Base-by-base conservation (phyloP, 306 rosid species). In the Corylus avellana region DNA sequence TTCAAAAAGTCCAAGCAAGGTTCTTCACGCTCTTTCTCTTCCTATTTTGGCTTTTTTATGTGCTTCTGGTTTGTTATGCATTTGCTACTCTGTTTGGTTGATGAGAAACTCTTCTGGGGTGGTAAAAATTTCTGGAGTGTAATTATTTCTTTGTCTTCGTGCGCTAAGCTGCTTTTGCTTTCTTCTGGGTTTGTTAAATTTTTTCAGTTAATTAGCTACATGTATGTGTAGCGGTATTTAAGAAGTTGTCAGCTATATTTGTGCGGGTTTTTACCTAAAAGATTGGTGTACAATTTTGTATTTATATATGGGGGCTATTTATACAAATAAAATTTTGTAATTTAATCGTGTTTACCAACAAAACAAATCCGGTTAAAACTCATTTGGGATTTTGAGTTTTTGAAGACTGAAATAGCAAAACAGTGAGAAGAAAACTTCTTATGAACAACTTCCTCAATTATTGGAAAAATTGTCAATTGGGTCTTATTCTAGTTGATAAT, bases 1-100 rank as follows among this genome's bases (percentile, higher is more conserved):
- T 11, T 88, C 79, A 91, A 91, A 86, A 89, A 89, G 85, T 84
- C 84, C 49, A 88, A 85, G 80, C 90, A 80, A 86, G 93, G 97
- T 91, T 83, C 63, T 72, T 35, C n/a, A 18, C 46, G 25, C 3
- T 64, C 46, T 72, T 62, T 35, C 16, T 39, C 4, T 39, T 67
- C 17, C 48, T 3, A 35, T 64, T 35, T 27, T 17, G 25, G 39
- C 25, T 7, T 39, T 17, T 66, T 66, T 37, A 12, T 66, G 32
- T 11, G 37, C 61, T 56, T 55, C 20, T 20, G 22, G 22, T 25
- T 59, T 59, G 37, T 59, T 25, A 25, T 59, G 66, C 35, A 9
- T 59, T 4, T 9, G 14, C 3, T 66, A 25, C 72, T 17, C 72
- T 42, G 27, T 44, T 16, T 64, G 71, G 71, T 37, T 64, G 4